Evolutionary conservation across 345 rosid genomes (phyloP).

Genomic region (Arabis alpina): DNA sequence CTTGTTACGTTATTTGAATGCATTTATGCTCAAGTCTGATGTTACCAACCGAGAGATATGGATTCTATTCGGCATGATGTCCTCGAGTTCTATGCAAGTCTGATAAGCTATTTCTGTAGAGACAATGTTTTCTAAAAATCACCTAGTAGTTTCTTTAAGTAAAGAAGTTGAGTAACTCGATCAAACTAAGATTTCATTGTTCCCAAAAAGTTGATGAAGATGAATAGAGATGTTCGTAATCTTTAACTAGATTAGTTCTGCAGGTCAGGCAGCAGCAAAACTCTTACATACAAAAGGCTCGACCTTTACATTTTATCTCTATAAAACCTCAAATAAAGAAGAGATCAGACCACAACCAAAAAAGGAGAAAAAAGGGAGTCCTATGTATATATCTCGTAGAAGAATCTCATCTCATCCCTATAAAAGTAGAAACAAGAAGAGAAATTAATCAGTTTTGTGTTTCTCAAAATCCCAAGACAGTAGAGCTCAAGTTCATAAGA

Average conservation of each 20-base stretch:
- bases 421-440: slow-evolving; percentile 28
- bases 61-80: no score
- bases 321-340: slow-evolving; percentile 6
- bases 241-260: slow-evolving; percentile 38
- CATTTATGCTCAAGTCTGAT: no score
- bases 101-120: no score
- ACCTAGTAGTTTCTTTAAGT: background rate
- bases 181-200: slow-evolving; percentile 2
- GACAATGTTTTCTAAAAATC: no score
- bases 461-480: slow-evolving; percentile 67
- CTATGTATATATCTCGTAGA: slow-evolving; percentile 40
- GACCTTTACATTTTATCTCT: slow-evolving; percentile 35
- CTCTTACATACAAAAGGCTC: slow-evolving; percentile 43
- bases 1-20: no score
- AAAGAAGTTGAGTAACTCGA: slow-evolving; percentile 23
- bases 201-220: slow-evolving; percentile 18
- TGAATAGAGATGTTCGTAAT: slow-evolving; percentile 16
- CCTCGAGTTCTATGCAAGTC: no score
- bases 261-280: slow-evolving; percentile 34
- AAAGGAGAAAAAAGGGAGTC: slow-evolving; percentile 16
- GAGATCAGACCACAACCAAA: slow-evolving; percentile 27
- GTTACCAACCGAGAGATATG: no score
- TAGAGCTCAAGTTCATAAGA: slow-evolving; percentile 69
- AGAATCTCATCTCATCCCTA: slow-evolving; percentile 39
- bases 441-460: slow-evolving; percentile 19